Percentiles rank a stretch among this genome's conserved stretches.
Conservation (phyloP, 2,329 filamentous ascomycete species). For the Ramichloridium luteum region DNA sequence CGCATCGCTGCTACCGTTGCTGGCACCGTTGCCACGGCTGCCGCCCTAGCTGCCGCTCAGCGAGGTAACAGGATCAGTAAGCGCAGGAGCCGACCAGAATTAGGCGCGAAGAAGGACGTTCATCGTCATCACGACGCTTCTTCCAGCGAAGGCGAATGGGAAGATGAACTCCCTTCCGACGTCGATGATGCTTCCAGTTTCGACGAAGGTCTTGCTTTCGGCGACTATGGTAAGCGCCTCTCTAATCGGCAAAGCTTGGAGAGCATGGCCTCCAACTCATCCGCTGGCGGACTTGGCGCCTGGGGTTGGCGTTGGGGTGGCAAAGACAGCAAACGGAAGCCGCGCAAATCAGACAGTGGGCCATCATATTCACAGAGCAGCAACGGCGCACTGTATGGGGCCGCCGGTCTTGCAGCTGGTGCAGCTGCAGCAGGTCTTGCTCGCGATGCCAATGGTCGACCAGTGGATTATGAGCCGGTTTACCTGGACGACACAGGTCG, state of each 20-base stretch:
- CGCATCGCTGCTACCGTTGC: slow-evolving; percentile 35
- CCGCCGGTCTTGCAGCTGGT: slow-evolving; percentile 32
- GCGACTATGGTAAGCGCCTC: slow-evolving; percentile 31
- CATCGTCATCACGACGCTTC: slow-evolving; percentile 14
- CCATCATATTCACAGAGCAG: slow-evolving; percentile 10
- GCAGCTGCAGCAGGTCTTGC: slow-evolving; percentile 31
- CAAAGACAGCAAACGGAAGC: slow-evolving; percentile 33
- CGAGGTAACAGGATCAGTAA: slow-evolving; percentile 19
- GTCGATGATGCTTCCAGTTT: slow-evolving; percentile 43
- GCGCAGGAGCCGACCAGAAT: slow-evolving; percentile 15
- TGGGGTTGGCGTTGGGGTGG: slow-evolving; percentile 52
- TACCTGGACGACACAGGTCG: slow-evolving; percentile 14
- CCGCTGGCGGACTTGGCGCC: slow-evolving; percentile 33
- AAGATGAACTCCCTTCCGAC: slow-evolving; percentile 41
- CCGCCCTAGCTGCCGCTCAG: slow-evolving; percentile 35
- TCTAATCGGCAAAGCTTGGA: slow-evolving; percentile 36
- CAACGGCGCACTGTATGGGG: slow-evolving; percentile 27
- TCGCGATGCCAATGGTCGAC: slow-evolving; percentile 30
- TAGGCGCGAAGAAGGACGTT: slow-evolving; percentile 15
- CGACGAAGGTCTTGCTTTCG: slow-evolving; percentile 50
- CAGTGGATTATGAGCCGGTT: slow-evolving; percentile 7
- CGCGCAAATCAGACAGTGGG: slow-evolving; percentile 8
- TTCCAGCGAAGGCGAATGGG: slow-evolving; percentile 45
- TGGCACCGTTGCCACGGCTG: slow-evolving; percentile 37
- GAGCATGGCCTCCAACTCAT: slow-evolving; percentile 42